Evolutionary conservation across 2,329 filamentous ascomycete genomes (phyloP).

Genomic region (Trichoderma koningiopsis): DNA sequence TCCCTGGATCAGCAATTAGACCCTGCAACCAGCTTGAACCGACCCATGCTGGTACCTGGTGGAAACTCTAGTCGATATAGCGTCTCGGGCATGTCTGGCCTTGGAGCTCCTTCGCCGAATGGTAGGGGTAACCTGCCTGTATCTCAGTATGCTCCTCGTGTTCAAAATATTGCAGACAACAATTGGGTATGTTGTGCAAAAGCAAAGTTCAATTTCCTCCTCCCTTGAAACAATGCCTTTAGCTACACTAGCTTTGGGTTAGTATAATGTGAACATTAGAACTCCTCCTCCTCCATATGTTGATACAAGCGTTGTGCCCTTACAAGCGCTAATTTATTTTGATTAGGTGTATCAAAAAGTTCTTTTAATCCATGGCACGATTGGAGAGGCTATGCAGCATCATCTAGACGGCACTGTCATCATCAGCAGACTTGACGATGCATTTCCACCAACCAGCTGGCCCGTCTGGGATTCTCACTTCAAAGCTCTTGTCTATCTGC

Average conservation of each 20-base stretch:
- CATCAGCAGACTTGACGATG: slow-evolving; percentile 80
- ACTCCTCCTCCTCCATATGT: background rate
- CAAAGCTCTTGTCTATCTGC: slow-evolving; percentile 88
- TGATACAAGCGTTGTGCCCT: background rate
- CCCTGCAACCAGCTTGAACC: slow-evolving; percentile 45
- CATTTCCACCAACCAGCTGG: slow-evolving; percentile 81
- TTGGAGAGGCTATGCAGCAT: slow-evolving; percentile 70
- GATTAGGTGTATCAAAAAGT: slow-evolving; percentile 89
- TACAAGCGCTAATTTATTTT: background rate
- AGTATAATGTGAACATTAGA: background rate
- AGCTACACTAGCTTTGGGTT: background rate
- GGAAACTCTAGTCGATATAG: slow-evolving; percentile 61
- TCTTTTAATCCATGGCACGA: slow-evolving; percentile 76
- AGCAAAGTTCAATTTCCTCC: background rate
- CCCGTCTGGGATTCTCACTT: slow-evolving; percentile 88
- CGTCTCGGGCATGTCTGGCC: slow-evolving; percentile 63
- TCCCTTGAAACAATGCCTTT: background rate
- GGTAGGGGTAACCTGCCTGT: slow-evolving; percentile 61
- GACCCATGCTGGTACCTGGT: slow-evolving; percentile 44
- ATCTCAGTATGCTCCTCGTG: slow-evolving; percentile 78
- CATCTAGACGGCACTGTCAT: slow-evolving; percentile 77
- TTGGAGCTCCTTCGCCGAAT: slow-evolving; percentile 57
- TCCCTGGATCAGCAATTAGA: slow-evolving; percentile 69
- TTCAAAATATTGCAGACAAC: slow-evolving; percentile 77
- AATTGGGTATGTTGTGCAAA: slow-evolving; percentile 70